A percentile compares a stretch with the other conserved stretches of the same genome.
phyloP scores from a whole-genome alignment of 495 filamentous ascomycete species.

The Pseudomonodictys pantanalensis region DNA sequence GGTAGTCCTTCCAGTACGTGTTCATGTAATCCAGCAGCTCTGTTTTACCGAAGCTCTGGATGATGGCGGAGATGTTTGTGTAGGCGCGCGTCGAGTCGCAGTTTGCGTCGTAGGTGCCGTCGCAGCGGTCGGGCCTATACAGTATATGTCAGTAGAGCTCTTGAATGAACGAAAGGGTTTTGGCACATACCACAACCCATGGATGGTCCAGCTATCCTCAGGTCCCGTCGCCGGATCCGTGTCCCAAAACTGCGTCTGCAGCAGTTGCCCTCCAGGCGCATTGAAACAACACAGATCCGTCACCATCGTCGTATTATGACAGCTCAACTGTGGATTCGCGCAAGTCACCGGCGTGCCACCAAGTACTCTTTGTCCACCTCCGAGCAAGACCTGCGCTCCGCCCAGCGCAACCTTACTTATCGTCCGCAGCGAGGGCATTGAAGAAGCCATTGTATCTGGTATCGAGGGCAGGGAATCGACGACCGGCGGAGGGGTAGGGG shows the following conservation, averaged over 20 bases:
- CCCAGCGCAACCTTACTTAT: constrained; percentile 31
- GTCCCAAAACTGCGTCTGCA: constrained; percentile 90
- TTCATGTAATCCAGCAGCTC: constrained; percentile 71
- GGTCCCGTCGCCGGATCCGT: constrained; percentile 65
- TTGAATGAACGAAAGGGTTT: background rate
- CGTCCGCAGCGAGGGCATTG: constrained; percentile 27
- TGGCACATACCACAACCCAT: constrained; percentile 65
- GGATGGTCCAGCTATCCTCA: constrained; percentile 78
- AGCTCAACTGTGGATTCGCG: constrained; percentile 54
- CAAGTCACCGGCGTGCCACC: constrained; percentile 40
- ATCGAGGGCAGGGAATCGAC: background rate
- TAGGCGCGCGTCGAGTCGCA: constrained; percentile 68
- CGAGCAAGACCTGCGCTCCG: constrained; percentile 31
- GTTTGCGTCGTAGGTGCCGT: constrained; percentile 72
- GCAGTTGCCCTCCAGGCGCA: constrained; percentile 65
- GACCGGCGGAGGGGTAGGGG: background rate
- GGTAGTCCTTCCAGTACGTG: constrained; percentile 70
- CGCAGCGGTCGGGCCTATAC: constrained; percentile 73
- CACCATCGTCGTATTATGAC: constrained; percentile 54
- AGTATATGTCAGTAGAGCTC: background rate
- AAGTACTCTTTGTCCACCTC: constrained; percentile 19
- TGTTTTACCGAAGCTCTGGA: constrained; percentile 58
- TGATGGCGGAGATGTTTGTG: constrained; percentile 65
- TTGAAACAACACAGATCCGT: constrained; percentile 73
- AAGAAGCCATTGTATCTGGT: constrained; percentile 15